These are phyloP conservation scores for Lodderomyces parapsilosis DNA, from an alignment of 1,139 yeast genomes.

Conservation along the genomic window DNA sequence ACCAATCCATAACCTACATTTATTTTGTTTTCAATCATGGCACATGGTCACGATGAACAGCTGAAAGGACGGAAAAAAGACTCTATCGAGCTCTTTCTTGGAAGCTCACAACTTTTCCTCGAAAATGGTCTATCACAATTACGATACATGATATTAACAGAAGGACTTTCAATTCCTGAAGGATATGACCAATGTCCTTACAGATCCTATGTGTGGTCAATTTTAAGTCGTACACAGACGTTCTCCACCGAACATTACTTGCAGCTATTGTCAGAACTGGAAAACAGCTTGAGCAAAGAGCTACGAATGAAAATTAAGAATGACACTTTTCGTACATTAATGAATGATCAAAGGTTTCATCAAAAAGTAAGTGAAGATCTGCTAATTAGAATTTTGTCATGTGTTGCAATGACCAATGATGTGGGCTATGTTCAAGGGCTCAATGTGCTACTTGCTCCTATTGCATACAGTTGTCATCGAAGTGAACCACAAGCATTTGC, in stretches of 20 bases:
- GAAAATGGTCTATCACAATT: conserved; percentile 75
- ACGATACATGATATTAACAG: conserved; percentile 74
- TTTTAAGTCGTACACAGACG: conserved; percentile 65
- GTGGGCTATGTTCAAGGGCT: conserved; percentile 83
- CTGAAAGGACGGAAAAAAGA: conserved; percentile 54
- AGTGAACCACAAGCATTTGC: conserved; percentile 88
- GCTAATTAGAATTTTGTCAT: conserved; percentile 66
- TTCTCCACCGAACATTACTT: conserved; percentile 54
- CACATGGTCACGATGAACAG: not conserved
- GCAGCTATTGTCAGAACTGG: conserved; percentile 55
- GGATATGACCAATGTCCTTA: conserved; percentile 61
- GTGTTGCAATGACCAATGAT: conserved; percentile 60
- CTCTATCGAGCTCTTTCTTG: conserved; percentile 62
- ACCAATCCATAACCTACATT: not conserved
- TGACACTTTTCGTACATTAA: conserved; percentile 84
- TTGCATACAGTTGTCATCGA: conserved; percentile 65
- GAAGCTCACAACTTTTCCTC: conserved; percentile 59
- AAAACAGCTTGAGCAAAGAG: conserved; percentile 40
- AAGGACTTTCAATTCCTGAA: conserved; percentile 60
- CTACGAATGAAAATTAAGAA: conserved; percentile 73
- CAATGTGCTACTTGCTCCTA: conserved; percentile 85
- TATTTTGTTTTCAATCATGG: not conserved
- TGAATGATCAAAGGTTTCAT: conserved; percentile 69
- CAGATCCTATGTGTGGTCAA: conserved; percentile 80
- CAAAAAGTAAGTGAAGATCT: conserved; percentile 66